These are phyloP conservation scores for Coccomyxa sp. DNA, from an alignment of 139 green algal genomes.

Conservation along the genomic window DNA sequence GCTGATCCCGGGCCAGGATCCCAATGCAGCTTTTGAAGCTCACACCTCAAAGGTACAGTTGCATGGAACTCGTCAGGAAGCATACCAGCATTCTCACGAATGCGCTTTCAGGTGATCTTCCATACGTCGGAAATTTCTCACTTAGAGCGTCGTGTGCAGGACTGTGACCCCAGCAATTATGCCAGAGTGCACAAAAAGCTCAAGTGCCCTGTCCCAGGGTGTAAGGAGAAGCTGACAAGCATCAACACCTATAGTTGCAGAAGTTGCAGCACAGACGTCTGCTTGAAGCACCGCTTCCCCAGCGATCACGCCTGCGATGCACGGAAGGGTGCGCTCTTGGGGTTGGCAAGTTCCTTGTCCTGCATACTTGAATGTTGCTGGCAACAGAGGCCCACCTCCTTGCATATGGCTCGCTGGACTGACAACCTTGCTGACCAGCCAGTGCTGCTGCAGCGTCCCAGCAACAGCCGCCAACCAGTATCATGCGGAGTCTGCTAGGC, in stretches of 20 bases:
- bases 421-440: no score
- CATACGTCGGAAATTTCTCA: no score
- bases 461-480: background rate
- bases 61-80: background rate
- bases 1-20: background rate
- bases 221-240: conserved; percentile 65
- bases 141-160: conserved; percentile 7
- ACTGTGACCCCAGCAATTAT: conserved; percentile 75
- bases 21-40: conserved; percentile 28
- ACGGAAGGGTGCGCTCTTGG: background rate
- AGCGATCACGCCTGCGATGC: conserved; percentile 55
- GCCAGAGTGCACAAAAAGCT: conserved; percentile 55
- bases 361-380: no score
- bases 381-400: no score
- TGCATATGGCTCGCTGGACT: no score
- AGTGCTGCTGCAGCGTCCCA: no score
- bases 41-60: background rate
- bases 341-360: background rate
- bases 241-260: conserved; percentile 69
- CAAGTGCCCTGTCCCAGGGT: conserved; percentile 51
- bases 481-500: background rate
- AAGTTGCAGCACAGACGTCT: conserved; percentile 38
- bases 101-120: background rate
- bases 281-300: conserved; percentile 60
- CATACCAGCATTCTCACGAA: background rate